These are phyloP conservation scores for Oryza nivara DNA, from an alignment of 176 grass and related monocot genomes.

Conservation along the genomic window DNA sequence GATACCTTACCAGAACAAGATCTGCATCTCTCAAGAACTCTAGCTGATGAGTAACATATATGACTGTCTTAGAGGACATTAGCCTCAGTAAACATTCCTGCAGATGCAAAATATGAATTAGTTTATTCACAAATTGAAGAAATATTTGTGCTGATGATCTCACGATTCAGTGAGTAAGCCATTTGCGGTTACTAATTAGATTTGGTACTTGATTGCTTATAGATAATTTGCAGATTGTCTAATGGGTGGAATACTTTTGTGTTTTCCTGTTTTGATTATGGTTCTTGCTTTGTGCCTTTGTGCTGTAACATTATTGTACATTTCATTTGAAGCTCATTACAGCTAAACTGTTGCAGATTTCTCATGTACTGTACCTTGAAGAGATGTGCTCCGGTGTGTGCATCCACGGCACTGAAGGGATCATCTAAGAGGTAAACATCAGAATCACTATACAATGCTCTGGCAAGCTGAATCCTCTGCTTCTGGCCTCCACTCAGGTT, in stretches of 20 bases:
- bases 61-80: conserved; percentile 75
- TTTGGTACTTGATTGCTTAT: background rate
- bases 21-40: conserved; percentile 79
- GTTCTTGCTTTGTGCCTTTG: background rate
- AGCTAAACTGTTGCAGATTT: conserved; percentile 24
- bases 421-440: conserved; percentile 88
- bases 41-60: conserved; percentile 89
- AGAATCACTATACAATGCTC: conserved; percentile 74
- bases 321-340: conserved; percentile 4
- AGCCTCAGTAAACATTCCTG: conserved; percentile 79
- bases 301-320: background rate
- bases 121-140: background rate
- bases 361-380: conserved; percentile 58
- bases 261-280: conserved; percentile 14
- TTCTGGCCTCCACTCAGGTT: conserved; percentile 98
- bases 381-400: conserved; percentile 76
- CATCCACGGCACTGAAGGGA: conserved; percentile 94
- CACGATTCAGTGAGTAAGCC: background rate
- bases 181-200: conserved; percentile 18
- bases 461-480: conserved; percentile 90
- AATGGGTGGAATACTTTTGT: background rate
- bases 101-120: conserved; percentile 34
- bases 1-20: conserved; percentile 75
- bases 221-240: background rate
- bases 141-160: background rate